Percentiles rank a stretch among this genome's conserved stretches.
These are phyloP conservation scores for Basipetospora chlamydospora DNA, from an alignment of 2,329 filamentous ascomycete genomes.

Conservation along the genomic window DNA sequence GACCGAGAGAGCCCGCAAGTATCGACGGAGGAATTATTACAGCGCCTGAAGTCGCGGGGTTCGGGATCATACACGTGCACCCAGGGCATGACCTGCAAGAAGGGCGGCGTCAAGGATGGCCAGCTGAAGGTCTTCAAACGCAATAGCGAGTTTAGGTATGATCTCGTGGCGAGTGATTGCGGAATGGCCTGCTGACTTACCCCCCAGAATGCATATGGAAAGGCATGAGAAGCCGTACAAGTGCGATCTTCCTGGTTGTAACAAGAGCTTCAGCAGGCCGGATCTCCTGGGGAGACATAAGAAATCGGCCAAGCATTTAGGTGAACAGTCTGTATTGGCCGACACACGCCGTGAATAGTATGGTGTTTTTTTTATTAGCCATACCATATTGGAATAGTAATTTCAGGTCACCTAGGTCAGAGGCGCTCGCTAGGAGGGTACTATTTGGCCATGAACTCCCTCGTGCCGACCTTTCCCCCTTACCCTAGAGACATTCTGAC, in stretches of 20 bases:
- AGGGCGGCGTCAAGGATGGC: neutral
- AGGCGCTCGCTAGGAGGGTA: no score
- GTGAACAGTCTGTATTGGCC: no score
- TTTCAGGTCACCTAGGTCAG: no score
- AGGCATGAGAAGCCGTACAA: neutral
- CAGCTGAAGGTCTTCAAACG: neutral
- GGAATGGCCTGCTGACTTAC: neutral
- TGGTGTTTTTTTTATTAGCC: no score
- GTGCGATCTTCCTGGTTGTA: neutral
- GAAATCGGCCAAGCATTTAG: no score
- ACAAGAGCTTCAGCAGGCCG: neutral
- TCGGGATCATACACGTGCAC: neutral
- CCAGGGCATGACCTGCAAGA: neutral
- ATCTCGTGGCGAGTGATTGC: neutral
- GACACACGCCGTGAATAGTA: no score
- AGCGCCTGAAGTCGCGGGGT: neutral
- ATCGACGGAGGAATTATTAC: neutral
- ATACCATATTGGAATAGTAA: no score
- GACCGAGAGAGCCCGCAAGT: neutral
- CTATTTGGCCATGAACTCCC: no score
- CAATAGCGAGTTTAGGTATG: neutral
- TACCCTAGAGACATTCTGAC: no score
- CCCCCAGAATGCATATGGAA: neutral
- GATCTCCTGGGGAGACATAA: neutral
- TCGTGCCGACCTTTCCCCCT: no score